Base-by-base conservation (phyloP, 176 grass and related monocot species). In the Carex parvula region DNA sequence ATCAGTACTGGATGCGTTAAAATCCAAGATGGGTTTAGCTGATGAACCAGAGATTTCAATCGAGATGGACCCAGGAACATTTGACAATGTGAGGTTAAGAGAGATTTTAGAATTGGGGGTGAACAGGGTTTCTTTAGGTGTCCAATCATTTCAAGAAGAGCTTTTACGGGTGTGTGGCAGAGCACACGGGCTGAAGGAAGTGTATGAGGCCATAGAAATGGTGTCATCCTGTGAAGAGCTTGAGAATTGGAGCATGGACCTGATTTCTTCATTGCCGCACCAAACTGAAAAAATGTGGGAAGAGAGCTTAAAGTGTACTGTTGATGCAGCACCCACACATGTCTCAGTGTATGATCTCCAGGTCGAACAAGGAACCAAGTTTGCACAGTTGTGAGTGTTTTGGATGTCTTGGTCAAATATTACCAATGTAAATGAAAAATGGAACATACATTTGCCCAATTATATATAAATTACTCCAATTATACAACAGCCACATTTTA, bases 241-340 rank as follows among this genome's bases (percentile, higher is more conserved):
- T 70, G 70, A 91, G 85, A 97, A 92, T 83, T 97, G 92, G 90
- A 97, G 95, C 90, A 82, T 97, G 92, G 95, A 97, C 82, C 92
- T 97, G 78, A 97, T 97, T 16, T 94, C 95, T 1, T 92, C 90
- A 12, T 87, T 93, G 85, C 89, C 92, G 0, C 88, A 91, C 46
- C 95, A 94, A 86, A 94, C 90, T 2, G n/a, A 83, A 67, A 85
- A 88, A 83, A 94, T 97, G 95, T 97, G 92, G 92, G 92, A 89
- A 86, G 89, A 93, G 69, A 94, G 95, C 89, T 87, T 97, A 84
- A 87, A 86, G 44, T 87, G 86, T 84, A 79, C 87, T 8, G 79
- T 97, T 8, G 81, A 89, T 72, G 89, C 89, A 2, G 82, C 73
- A 8, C 94, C 94, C 29, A 90, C 89, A 0, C 95, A 94, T 59